These are phyloP conservation scores for Cicer cuneatum DNA, from an alignment of 306 rosid species.

Conservation along the genomic window DNA sequence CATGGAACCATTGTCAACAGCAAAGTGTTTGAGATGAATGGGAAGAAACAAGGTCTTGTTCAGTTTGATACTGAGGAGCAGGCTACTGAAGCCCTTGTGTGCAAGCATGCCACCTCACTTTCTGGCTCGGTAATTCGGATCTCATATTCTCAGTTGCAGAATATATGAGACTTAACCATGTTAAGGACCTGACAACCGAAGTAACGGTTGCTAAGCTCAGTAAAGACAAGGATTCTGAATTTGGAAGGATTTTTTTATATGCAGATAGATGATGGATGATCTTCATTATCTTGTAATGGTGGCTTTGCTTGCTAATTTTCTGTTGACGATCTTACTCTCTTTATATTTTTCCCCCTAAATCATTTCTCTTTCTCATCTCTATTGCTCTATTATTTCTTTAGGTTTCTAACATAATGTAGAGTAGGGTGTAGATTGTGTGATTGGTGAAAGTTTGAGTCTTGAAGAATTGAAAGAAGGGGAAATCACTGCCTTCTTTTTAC, in stretches of 20 bases:
- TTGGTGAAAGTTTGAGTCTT: conserved; percentile 46
- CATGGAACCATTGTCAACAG: conserved; percentile 77
- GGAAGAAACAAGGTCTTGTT: conserved; percentile 90
- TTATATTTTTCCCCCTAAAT: conserved; percentile 41
- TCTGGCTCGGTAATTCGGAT: conserved; percentile 82
- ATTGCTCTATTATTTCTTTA: conserved; percentile 52
- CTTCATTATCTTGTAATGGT: conserved; percentile 61
- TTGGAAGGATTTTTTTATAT: conserved; percentile 55
- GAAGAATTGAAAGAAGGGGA: conserved; percentile 51
- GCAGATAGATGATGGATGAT: conserved; percentile 51
- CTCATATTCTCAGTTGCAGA: conserved; percentile 92
- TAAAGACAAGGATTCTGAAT: conserved; percentile 54
- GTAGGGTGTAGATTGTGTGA: conserved; percentile 49
- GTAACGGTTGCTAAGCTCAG: conserved; percentile 52
- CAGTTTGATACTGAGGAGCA: conserved; percentile 95
- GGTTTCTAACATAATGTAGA: conserved; percentile 48
- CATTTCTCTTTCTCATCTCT: conserved; percentile 50
- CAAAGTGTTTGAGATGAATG: conserved; percentile 96
- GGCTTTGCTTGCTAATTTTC: conserved; percentile 58
- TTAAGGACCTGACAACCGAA: conserved; percentile 39
- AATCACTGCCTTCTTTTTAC: conserved; percentile 28
- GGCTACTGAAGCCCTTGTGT: conserved; percentile 96
- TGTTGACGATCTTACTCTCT: conserved; percentile 42
- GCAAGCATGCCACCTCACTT: conserved; percentile 89
- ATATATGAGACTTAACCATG: conserved; percentile 57